Conservation (phyloP, 768 basidiomycete species). For the Kwoniella sp. region DNA sequence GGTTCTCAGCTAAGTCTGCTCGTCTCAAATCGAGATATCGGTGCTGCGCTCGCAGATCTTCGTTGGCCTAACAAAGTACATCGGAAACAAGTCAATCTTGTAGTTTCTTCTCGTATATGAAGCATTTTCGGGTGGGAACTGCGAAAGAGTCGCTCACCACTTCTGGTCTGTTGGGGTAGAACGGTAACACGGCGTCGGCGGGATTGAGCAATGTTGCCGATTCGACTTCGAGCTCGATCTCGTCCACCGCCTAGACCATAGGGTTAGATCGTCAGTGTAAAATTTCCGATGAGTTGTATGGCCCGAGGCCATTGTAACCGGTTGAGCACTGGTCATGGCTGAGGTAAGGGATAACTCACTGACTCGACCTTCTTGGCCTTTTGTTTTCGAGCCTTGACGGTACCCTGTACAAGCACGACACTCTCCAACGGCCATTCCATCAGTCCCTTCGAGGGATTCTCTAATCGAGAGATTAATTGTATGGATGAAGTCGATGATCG, state of each 20-base stretch:
- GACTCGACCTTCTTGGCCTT: slow-evolving; percentile 35
- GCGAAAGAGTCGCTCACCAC: slow-evolving; percentile 68
- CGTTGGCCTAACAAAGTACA: slow-evolving; percentile 65
- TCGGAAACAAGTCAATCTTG: background rate
- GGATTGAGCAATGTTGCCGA: slow-evolving; percentile 76
- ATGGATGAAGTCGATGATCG: slow-evolving; percentile 74
- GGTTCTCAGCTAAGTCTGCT: slow-evolving; percentile 69
- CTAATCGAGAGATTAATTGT: slow-evolving; percentile 65
- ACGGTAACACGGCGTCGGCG: slow-evolving; percentile 71
- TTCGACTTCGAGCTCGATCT: slow-evolving; percentile 77
- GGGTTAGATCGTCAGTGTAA: slow-evolving; percentile 51
- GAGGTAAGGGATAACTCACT: too few relatives aligned
- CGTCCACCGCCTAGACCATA: slow-evolving; percentile 63
- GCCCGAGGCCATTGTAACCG: too few relatives aligned
- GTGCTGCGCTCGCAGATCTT: slow-evolving; percentile 79
- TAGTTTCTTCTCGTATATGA: background rate
- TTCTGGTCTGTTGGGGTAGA: slow-evolving; percentile 74
- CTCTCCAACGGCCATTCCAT: slow-evolving; percentile 74
- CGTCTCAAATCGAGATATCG: slow-evolving; percentile 88
- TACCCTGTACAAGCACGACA: slow-evolving; percentile 72
- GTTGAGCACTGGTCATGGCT: too few relatives aligned
- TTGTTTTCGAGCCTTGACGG: slow-evolving; percentile 61
- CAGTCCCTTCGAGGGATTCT: slow-evolving; percentile 59
- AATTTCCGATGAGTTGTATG: too few relatives aligned
- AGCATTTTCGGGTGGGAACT: too few relatives aligned